Evolutionary conservation across 495 filamentous ascomycete species (phyloP), one percentile per base, ranked within the genome.

Genomic region (Tetracladium marchalianum): DNA sequence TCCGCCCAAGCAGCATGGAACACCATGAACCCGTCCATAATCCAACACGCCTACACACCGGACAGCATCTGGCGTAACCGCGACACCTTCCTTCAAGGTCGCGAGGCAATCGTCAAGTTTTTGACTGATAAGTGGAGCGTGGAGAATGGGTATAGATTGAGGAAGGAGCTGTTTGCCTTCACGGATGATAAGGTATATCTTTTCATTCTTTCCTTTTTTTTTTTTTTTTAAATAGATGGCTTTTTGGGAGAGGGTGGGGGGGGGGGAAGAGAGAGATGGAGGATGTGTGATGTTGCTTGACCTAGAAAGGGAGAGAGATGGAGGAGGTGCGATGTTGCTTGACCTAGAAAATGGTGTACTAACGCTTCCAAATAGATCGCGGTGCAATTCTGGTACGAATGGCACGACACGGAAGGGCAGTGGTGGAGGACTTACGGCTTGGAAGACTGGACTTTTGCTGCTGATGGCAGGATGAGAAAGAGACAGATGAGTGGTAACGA

Each of bases 311-410:
- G n/a, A n/a, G n/a, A n/a, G n/a, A n/a, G n/a, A n/a, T n/a, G n/a
- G n/a, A n/a, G n/a, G n/a, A n/a, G n/a, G n/a, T 9, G 32, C 9
- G 32, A 35, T 9, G 32, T n/a, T 9, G n/a, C 17, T 6, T 15
- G 0, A 59, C 12, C 10, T 0, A 22, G 6, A 11, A 4, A n/a
- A 9, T 8, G 8, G 9, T 35, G 32, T 15, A 9, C 37, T 39
- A 9, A n/a, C n/a, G n/a, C n/a, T n/a, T n/a, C n/a, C n/a, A n/a
- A n/a, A n/a, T 47, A 73, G 65, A 93, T 90, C 54, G 86, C 85
- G 1, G 87, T 92, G 35, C 84, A 93, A 63, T 94, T 94, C 62
- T 94, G 87, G 87, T 94, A 94, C 50, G 88, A 95, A 62, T 94
- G 77, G 64, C 75, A 79, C 44, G 87, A 94, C 56, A 64, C 61